Evolutionary conservation across 2,329 filamentous ascomycete genomes (phyloP).

Genomic region (Ceratocystiopsis sp.): DNA sequence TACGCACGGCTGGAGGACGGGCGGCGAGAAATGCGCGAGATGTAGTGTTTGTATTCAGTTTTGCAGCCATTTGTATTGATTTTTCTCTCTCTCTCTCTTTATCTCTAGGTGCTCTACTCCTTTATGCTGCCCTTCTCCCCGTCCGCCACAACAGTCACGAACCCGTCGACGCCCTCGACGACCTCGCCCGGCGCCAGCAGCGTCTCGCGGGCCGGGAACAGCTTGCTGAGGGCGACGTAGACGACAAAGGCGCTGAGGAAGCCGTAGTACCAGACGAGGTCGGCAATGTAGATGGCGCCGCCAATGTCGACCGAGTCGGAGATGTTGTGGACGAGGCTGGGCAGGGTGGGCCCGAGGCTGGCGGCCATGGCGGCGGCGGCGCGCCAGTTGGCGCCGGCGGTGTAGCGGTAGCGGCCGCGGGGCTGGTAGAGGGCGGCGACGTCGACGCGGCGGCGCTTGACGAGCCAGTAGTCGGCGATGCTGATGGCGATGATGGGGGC

Average conservation of each 20-base stretch:
- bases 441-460: conserved; percentile 7
- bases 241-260: conserved; percentile 1
- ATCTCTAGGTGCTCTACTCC: too few species aligned
- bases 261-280: conserved; percentile 6
- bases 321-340: conserved; percentile 6
- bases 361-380: conserved; percentile 8
- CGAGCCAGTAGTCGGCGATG: conserved; percentile 11
- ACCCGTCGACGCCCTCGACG: too few species aligned
- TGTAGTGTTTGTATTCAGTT: too few species aligned
- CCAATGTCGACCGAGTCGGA: conserved; percentile 4
- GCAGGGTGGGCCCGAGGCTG: conserved; percentile 9
- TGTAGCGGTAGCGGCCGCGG: conserved; percentile 26
- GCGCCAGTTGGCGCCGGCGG: conserved; percentile 9
- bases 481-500: conserved; percentile 35
- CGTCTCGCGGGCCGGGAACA: conserved; percentile 4
- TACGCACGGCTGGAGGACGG: too few species aligned
- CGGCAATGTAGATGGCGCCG: conserved; percentile 3
- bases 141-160: too few species aligned
- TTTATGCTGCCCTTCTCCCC: too few species aligned
- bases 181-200: neutral
- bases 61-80: too few species aligned
- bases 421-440: conserved; percentile 17
- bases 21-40: too few species aligned
- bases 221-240: conserved; percentile 2
- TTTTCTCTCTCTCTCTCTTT: too few species aligned